These are phyloP conservation scores for Penstemon barbatus DNA, from an alignment of 257 asterid genomes.

Conservation along the genomic window DNA sequence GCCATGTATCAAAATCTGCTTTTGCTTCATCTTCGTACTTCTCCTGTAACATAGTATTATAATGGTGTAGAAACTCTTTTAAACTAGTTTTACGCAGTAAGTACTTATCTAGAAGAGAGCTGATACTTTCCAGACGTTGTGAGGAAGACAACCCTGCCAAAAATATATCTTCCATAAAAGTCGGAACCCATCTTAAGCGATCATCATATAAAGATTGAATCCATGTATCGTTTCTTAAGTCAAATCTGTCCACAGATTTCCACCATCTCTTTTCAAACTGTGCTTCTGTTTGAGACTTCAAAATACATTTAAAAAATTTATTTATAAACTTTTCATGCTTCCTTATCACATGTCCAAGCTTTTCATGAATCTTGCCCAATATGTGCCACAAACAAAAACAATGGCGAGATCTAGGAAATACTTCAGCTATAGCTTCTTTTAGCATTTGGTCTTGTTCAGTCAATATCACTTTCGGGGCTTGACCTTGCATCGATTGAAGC, in stretches of 20 bases:
- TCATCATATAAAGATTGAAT: constrained; percentile 44
- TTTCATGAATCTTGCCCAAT: constrained; percentile 45
- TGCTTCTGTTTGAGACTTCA: constrained; percentile 47
- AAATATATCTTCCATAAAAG: constrained; percentile 38
- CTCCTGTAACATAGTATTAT: constrained; percentile 37
- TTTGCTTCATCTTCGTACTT: constrained; percentile 53
- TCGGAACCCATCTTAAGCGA: constrained; percentile 52
- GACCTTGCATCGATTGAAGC: constrained; percentile 51
- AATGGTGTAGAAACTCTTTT: constrained; percentile 45
- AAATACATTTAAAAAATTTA: constrained; percentile 47
- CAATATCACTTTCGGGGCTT: constrained; percentile 53
- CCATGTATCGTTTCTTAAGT: constrained; percentile 45
- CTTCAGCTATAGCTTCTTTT: constrained; percentile 47
- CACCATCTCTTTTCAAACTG: constrained; percentile 50
- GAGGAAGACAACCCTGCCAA: constrained; percentile 50
- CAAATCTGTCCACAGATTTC: constrained; percentile 44
- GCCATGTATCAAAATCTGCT: constrained; percentile 43
- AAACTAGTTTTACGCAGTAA: constrained; percentile 42
- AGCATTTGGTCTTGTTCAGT: constrained; percentile 49
- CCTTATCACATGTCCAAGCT: constrained; percentile 43
- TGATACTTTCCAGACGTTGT: constrained; percentile 35
- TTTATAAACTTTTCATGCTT: constrained; percentile 35
- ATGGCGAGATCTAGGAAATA: constrained; percentile 49
- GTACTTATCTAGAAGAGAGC: constrained; percentile 39
- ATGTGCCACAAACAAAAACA: constrained; percentile 56